Percentiles rank a stretch among this genome's conserved stretches.
These are phyloP conservation scores for Phialemonium atrogriseum DNA, from an alignment of 2,329 filamentous ascomycete species.

Conservation along the genomic window DNA sequence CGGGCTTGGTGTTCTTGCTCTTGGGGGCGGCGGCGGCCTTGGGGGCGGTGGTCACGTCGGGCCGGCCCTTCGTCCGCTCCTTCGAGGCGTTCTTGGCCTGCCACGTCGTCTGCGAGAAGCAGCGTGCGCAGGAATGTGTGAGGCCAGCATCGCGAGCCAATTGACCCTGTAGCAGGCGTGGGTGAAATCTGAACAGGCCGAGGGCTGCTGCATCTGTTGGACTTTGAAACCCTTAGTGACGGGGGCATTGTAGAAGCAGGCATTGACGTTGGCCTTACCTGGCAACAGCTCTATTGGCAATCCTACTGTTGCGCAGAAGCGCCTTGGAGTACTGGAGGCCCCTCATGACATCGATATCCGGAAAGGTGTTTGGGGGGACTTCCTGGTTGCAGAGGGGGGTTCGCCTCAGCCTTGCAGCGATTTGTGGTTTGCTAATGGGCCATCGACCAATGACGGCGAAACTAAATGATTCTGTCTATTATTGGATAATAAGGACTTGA, in stretches of 20 bases:
- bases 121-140: not conserved
- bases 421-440: not conserved
- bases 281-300: conserved; percentile 2
- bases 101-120: conserved; percentile 4
- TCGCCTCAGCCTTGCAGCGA: no score
- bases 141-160: not conserved
- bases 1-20: not conserved
- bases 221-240: no score
- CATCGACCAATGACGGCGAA: conserved; percentile 3
- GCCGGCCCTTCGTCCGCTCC: not conserved
- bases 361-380: not conserved
- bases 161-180: not conserved
- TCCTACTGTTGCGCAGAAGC: conserved; percentile 9
- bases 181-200: not conserved
- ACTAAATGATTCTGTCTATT: not conserved
- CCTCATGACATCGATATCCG: conserved; percentile 11
- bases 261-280: conserved; percentile 8
- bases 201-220: not conserved
- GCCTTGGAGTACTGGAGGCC: conserved; percentile 9
- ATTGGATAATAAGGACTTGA: not conserved
- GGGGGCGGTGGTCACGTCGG: not conserved
- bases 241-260: conserved; percentile 3
- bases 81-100: conserved; percentile 1
- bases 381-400: not conserved
- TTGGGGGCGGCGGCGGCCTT: conserved; percentile 1